phyloP scores from a whole-genome alignment of 306 rosid genomes.

The Sphenostylis stenocarpa region DNA sequence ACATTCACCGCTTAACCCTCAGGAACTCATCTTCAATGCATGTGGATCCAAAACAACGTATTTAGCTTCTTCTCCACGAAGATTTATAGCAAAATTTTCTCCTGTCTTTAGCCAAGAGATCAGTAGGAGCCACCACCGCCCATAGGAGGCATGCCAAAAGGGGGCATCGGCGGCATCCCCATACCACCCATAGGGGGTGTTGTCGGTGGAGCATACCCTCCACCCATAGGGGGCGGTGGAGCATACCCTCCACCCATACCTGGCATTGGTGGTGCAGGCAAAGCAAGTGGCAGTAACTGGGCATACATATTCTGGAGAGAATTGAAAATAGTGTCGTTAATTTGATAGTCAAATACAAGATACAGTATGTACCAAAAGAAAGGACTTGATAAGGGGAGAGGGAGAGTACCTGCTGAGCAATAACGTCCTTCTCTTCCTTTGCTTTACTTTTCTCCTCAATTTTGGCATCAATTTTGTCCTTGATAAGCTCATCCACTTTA shows the following conservation, averaged over 20 bases:
- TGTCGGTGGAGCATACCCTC: conserved; percentile 50
- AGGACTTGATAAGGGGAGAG: background rate
- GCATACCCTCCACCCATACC: conserved; percentile 60
- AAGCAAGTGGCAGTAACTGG: conserved; percentile 76
- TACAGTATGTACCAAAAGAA: background rate
- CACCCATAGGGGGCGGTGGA: conserved; percentile 45
- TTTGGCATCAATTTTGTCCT: conserved; percentile 67
- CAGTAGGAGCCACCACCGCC: conserved; percentile 52
- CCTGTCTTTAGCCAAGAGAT: background rate
- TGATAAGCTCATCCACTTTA: conserved; percentile 76
- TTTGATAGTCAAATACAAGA: background rate
- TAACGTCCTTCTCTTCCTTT: conserved; percentile 67
- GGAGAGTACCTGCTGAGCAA: conserved; percentile 66
- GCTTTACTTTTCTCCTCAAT: conserved; percentile 63
- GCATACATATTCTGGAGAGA: conserved; percentile 83
- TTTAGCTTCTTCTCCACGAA: conserved; percentile 21
- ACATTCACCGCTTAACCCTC: background rate
- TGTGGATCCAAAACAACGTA: background rate
- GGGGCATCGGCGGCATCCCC: conserved; percentile 93
- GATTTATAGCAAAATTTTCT: conserved; percentile 4
- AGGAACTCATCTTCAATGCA: conserved; percentile 4
- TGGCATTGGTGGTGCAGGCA: conserved; percentile 88
- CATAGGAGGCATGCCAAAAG: conserved; percentile 84
- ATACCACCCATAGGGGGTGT: conserved; percentile 71
- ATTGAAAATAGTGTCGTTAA: conserved; percentile 4